phyloP scores from a whole-genome alignment of 2,329 filamentous ascomycete genomes.

The Aspergillus persii region DNA sequence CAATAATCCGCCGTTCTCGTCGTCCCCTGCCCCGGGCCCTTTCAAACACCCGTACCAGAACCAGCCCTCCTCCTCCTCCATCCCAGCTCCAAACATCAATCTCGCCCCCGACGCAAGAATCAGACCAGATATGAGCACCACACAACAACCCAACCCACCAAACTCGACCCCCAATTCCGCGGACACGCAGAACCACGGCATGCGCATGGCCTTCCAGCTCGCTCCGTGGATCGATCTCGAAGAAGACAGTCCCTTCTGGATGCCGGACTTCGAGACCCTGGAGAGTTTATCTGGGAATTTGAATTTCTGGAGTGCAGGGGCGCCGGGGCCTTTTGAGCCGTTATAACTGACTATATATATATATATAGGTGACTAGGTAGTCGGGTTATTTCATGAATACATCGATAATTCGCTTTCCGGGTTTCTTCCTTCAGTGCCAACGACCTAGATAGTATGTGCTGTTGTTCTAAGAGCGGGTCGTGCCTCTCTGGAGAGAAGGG shows the following conservation, averaged over 20 bases:
- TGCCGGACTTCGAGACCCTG: conserved; percentile 40
- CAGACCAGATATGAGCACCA: neutral
- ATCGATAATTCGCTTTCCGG: too few relatives aligned
- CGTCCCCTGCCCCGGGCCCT: conserved; percentile 11
- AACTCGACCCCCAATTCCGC: neutral
- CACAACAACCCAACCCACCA: neutral
- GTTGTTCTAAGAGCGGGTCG: too few relatives aligned
- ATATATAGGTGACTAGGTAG: too few relatives aligned
- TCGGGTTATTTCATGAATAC: too few relatives aligned
- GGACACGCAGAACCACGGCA: conserved; percentile 32
- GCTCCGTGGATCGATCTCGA: conserved; percentile 42
- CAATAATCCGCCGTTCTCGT: conserved; percentile 3
- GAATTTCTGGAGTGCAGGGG: conserved; percentile 28
- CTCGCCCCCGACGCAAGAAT: neutral
- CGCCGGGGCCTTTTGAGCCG: conserved; percentile 29
- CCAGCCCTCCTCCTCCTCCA: neutral
- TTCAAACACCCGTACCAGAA: conserved; percentile 8
- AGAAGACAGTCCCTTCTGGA: conserved; percentile 36
- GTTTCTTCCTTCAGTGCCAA: too few relatives aligned
- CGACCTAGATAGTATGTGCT: too few relatives aligned
- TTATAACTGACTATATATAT: conserved; percentile 13
- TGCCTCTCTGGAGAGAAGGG: too few relatives aligned
- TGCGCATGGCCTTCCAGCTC: conserved; percentile 39
- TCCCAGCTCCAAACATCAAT: conserved; percentile 8
- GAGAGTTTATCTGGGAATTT: conserved; percentile 30